Percentiles rank a stretch among this genome's conserved stretches.
These are phyloP conservation scores for Solanum paucissectum DNA, from an alignment of 257 asterid species.

Conservation along the genomic window DNA sequence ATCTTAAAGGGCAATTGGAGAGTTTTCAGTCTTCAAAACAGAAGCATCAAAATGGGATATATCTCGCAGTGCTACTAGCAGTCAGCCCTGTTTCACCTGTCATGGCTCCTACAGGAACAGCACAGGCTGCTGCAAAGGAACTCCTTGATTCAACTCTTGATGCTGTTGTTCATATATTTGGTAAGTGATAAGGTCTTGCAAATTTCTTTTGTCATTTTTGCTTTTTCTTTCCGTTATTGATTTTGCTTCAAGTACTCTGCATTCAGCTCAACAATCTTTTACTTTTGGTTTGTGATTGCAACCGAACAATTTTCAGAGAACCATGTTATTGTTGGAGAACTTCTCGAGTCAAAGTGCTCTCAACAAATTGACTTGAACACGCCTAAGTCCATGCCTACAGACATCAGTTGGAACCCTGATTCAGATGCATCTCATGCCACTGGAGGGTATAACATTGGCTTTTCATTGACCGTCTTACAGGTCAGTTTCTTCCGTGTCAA, in stretches of 20 bases:
- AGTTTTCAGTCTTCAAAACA: slow-evolving; percentile 54
- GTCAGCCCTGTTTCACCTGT: slow-evolving; percentile 87
- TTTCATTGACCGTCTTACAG: slow-evolving; percentile 89
- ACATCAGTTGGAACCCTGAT: slow-evolving; percentile 72
- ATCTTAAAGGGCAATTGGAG: slow-evolving; percentile 60
- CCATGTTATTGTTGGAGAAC: slow-evolving; percentile 97
- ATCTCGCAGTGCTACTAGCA: slow-evolving; percentile 55
- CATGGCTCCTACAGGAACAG: slow-evolving; percentile 93
- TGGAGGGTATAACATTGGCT: slow-evolving; percentile 91
- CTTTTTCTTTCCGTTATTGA: slow-evolving; percentile 8
- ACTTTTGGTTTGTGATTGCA: slow-evolving; percentile 1
- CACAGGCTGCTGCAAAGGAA: slow-evolving; percentile 78
- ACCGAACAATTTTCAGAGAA: slow-evolving; percentile 51
- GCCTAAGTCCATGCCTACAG: slow-evolving; percentile 66
- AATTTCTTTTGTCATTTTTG: slow-evolving; percentile 1
- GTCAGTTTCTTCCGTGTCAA: slow-evolving; percentile 25
- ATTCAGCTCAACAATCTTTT: background rate
- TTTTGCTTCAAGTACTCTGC: background rate
- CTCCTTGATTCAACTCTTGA: slow-evolving; percentile 86
- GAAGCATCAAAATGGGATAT: slow-evolving; percentile 68
- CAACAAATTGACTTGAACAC: slow-evolving; percentile 84
- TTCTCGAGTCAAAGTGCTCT: slow-evolving; percentile 84
- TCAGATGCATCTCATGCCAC: slow-evolving; percentile 73
- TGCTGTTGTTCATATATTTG: slow-evolving; percentile 68
- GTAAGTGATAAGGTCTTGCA: slow-evolving; percentile 32